These are phyloP conservation scores for Solanum appendiculatum DNA, from an alignment of 257 asterid genomes.

Conservation along the genomic window DNA sequence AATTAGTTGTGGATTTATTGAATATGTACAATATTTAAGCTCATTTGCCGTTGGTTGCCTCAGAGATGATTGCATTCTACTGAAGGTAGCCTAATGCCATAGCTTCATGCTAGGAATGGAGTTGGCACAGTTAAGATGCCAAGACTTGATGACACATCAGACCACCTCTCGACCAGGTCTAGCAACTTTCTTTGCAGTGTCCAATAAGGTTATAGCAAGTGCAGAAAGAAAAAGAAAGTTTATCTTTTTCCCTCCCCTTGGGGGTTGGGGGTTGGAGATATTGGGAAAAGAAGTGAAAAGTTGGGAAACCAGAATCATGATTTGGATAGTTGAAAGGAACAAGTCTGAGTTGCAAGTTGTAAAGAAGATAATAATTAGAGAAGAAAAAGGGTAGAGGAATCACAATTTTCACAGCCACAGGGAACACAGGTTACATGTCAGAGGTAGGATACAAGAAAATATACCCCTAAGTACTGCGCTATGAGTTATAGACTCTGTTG, in stretches of 20 bases:
- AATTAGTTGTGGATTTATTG: neutral
- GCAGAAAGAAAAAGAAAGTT: neutral
- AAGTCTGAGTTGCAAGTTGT: slow-evolving; percentile 17
- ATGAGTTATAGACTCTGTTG: neutral
- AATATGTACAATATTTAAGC: neutral
- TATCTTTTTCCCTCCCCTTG: neutral
- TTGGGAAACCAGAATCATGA: slow-evolving; percentile 7
- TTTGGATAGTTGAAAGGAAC: slow-evolving; percentile 21
- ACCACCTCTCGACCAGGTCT: neutral
- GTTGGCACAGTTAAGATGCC: neutral
- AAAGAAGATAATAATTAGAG: neutral
- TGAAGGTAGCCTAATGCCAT: neutral
- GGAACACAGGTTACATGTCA: neutral
- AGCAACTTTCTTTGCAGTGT: neutral
- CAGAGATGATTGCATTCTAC: neutral
- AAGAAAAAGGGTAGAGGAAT: neutral
- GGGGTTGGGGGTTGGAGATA: neutral
- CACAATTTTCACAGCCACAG: neutral
- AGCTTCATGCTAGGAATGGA: neutral
- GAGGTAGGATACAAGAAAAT: slow-evolving; percentile 2
- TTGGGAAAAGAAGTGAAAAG: neutral
- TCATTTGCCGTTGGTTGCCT: neutral
- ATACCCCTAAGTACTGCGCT: neutral
- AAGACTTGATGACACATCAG: neutral
- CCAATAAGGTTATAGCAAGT: neutral